Percentiles rank a stretch among this genome's conserved stretches.
phyloP scores from a whole-genome alignment of 2,329 filamentous ascomycete genomes.

The Cladorrhinum sp. region DNA sequence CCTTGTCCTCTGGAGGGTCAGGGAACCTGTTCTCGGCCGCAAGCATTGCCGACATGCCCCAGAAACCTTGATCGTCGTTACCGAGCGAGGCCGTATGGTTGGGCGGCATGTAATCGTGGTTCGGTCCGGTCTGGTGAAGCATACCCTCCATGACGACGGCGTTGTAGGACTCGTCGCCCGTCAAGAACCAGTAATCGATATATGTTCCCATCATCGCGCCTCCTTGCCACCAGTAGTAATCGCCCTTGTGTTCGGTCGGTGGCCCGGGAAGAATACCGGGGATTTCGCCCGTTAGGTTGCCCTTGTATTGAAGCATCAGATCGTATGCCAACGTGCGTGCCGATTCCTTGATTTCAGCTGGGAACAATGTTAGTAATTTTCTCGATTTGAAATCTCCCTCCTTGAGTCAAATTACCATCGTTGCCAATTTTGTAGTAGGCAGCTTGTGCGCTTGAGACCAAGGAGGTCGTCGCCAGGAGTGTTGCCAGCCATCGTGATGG shows the following conservation, averaged over 20 bases:
- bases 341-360: constrained; percentile 27
- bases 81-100: constrained; percentile 59
- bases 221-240: constrained; percentile 75
- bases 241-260: constrained; percentile 44
- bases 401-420: constrained; percentile 16
- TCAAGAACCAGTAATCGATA: constrained; percentile 68
- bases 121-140: constrained; percentile 55
- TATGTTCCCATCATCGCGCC: constrained; percentile 66
- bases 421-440: constrained; percentile 25
- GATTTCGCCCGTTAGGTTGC: constrained; percentile 43
- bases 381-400: not conserved
- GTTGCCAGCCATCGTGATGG: constrained; percentile 19
- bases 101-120: constrained; percentile 56
- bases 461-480: constrained; percentile 15
- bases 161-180: constrained; percentile 63
- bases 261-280: constrained; percentile 58
- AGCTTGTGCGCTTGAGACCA: constrained; percentile 20
- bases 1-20: constrained; percentile 51
- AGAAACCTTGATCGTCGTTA: constrained; percentile 68
- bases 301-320: constrained; percentile 28
- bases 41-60: constrained; percentile 66
- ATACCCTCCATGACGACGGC: constrained; percentile 54
- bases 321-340: constrained; percentile 28
- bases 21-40: constrained; percentile 65
- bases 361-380: constrained; percentile 10